A percentile compares a stretch with the other conserved stretches of the same genome.
These are phyloP conservation scores for Tolypocladium pustulatum DNA, from an alignment of 2,329 filamentous ascomycete genomes.

Conservation along the genomic window DNA sequence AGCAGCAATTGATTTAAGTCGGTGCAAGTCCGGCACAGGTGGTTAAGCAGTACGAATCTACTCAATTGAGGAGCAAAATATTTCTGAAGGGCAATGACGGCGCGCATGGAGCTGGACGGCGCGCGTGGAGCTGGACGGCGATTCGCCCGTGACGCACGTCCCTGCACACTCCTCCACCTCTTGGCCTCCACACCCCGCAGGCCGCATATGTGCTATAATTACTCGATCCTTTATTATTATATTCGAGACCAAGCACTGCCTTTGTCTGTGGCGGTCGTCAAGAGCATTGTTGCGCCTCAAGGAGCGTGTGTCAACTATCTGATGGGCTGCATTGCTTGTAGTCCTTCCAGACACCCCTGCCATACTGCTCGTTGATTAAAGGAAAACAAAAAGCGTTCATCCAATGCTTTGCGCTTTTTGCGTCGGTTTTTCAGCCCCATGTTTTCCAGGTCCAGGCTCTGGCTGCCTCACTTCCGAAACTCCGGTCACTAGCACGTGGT, in stretches of 20 bases:
- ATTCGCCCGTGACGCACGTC: background rate
- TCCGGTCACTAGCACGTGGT: conserved; percentile 20
- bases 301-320: background rate
- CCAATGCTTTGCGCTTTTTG: background rate
- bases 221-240: background rate
- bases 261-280: background rate
- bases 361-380: background rate
- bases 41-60: background rate
- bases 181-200: no score
- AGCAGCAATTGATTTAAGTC: no score
- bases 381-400: background rate
- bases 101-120: background rate
- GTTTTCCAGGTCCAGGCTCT: background rate
- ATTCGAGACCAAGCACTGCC: background rate
- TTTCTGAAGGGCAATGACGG: background rate
- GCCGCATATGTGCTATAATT: background rate
- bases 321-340: background rate
- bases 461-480: background rate
- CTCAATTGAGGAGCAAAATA: background rate
- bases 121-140: background rate
- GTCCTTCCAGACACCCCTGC: background rate
- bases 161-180: background rate
- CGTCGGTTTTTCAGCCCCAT: background rate
- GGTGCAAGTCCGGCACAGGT: background rate
- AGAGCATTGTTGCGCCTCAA: background rate